Evolutionary conservation across 2,329 filamentous ascomycete genomes (phyloP).

Genomic region (Leptographium galeiforme): DNA sequence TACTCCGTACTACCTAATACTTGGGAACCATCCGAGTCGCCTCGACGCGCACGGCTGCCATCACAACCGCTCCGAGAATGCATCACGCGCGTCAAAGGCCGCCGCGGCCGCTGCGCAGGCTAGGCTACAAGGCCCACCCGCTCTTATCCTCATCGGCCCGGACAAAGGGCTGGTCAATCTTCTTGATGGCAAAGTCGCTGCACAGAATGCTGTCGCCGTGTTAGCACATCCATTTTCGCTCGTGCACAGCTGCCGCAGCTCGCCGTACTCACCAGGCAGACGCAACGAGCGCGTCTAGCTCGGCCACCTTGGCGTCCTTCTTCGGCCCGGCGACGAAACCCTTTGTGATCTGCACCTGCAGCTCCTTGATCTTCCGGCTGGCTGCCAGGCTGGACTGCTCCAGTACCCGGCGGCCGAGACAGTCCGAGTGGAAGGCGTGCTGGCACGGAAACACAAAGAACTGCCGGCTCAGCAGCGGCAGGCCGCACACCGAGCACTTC

Average conservation of each 20-base stretch:
- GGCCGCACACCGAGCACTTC: slow-evolving; percentile 75
- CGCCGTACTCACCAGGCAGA: slow-evolving; percentile 58
- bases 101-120: no score
- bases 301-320: slow-evolving; percentile 71
- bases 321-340: slow-evolving; percentile 56
- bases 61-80: no score
- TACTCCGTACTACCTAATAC: no score
- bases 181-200: slow-evolving; percentile 86
- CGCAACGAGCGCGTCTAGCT: slow-evolving; percentile 85
- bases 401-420: slow-evolving; percentile 72
- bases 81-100: no score
- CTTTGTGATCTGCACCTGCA: slow-evolving; percentile 72
- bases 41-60: no score
- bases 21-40: no score
- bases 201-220: slow-evolving; percentile 60
- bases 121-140: slow-evolving; percentile 53
- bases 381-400: slow-evolving; percentile 66
- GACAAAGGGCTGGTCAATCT: slow-evolving; percentile 88
- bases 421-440: slow-evolving; percentile 95
- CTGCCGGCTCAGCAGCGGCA: slow-evolving; percentile 77
- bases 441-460: slow-evolving; percentile 99
- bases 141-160: slow-evolving; percentile 55
- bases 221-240: not conserved
- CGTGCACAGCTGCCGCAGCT: not conserved
- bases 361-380: slow-evolving; percentile 67